Base-by-base conservation (phyloP, 805 yeast species). In the Sugiyamaella lignohabitans region DNA sequence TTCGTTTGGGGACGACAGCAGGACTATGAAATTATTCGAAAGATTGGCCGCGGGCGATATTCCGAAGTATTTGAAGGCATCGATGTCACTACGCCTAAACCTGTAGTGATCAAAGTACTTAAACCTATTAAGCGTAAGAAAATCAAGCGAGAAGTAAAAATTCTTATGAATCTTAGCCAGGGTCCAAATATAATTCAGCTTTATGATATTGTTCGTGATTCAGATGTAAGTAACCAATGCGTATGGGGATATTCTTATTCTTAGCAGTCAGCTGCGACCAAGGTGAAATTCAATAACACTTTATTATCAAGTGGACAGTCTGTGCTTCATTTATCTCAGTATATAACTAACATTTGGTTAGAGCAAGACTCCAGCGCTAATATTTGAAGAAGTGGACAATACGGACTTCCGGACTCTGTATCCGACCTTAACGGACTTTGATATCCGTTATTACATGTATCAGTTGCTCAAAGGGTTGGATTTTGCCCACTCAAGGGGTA, bases 61-160 rank as follows among this genome's bases (percentile, higher is more conserved):
- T 84, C 94, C 14, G 97, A 89, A 68, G 97, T 89, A 41, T 89
- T 89, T 59, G 79, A 87, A 54, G 97, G 96, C 4, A 74, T 84
- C 35, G 80, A 84, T 56, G 49, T 66, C 48, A 62, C 73, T 37
- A 75, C 75, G 48, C 79, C 81, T 46, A 72, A 74, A 45, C 73
- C 80, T 45, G 80, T 89, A 57, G 96, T 89, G 43, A 85, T 89
- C 60, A 89, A 89, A 67, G 96, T 87, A 20, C 74, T 89, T 59
- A 89, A 89, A 64, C 97, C 97, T 1, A 96, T 89, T 27, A 88
- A 88, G 68, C 72, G 88, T 64, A 88, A 88, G 75, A 89, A 89
- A 69, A 89, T 89, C 56, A 85, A 86, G 67, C 74, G 97, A 57
- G 97, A 89, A 64, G 82, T 89, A 59, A 82, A 85, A 61, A 89